Conservation (phyloP, 148 eudicot species). For the Vaccinium darrowii region DNA sequence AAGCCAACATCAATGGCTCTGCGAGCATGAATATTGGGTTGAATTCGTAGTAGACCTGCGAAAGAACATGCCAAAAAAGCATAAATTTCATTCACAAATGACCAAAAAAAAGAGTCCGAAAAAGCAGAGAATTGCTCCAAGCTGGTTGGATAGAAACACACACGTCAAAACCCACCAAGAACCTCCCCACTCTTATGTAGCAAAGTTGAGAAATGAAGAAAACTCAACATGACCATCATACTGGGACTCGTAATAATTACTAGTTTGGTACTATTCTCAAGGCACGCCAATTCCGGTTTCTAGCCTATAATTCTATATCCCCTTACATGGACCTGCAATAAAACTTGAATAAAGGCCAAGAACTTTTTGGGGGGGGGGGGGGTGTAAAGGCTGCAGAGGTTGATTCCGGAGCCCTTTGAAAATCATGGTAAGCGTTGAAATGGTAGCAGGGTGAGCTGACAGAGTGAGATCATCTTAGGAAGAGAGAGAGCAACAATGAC, state of each 20-base stretch:
- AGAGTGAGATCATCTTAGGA: not conserved
- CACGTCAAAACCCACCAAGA: not conserved
- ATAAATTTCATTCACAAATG: not conserved
- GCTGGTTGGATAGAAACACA: not conserved
- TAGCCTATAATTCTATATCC: not conserved
- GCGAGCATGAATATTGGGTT: slow-evolving; percentile 86
- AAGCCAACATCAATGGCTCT: slow-evolving; percentile 85
- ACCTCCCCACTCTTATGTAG: not conserved
- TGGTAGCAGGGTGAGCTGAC: not conserved
- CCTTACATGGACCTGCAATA: not conserved
- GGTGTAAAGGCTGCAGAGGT: not conserved
- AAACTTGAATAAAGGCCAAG: not conserved
- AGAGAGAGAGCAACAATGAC: not conserved
- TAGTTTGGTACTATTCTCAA: not conserved
- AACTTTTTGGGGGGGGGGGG: not conserved
- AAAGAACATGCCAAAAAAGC: not conserved
- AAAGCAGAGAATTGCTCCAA: not conserved
- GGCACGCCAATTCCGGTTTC: not conserved
- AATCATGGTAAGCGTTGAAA: not conserved
- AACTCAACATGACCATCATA: not conserved
- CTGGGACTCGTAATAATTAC: not conserved
- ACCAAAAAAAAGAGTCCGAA: not conserved
- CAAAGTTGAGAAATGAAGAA: not conserved
- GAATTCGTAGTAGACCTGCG: slow-evolving; percentile 90
- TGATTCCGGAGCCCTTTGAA: not conserved